Percentiles rank a stretch among this genome's conserved stretches.
These are phyloP conservation scores for Cryphonectria nitschkei DNA, from an alignment of 2,329 filamentous ascomycete species.

Conservation along the genomic window DNA sequence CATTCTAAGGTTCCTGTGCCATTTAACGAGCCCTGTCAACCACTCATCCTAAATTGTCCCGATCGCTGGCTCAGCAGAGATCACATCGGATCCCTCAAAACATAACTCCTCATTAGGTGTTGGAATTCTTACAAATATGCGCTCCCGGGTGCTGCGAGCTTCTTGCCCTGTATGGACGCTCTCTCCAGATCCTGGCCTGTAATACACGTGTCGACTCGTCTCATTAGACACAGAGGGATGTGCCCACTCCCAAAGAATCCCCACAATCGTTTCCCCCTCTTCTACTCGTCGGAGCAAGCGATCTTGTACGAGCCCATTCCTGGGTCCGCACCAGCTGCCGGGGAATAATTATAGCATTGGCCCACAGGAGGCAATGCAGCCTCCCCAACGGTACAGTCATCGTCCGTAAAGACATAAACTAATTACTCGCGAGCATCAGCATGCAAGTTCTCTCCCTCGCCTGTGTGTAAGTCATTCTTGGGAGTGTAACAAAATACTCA, in stretches of 20 bases:
- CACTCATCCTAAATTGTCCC: not conserved
- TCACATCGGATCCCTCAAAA: not conserved
- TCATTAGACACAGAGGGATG: not conserved
- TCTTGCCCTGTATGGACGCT: not conserved
- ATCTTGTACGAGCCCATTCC: slow-evolving; percentile 15
- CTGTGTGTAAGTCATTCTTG: too few relatives aligned
- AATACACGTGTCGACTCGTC: not conserved
- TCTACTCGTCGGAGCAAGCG: slow-evolving; percentile 6
- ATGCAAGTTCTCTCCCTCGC: not conserved
- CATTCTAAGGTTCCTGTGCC: too few relatives aligned
- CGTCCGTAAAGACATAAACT: slow-evolving; percentile 11
- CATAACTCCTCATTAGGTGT: not conserved
- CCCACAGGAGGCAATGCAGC: slow-evolving; percentile 2
- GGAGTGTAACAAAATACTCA: not conserved
- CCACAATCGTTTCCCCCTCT: not conserved
- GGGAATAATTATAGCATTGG: slow-evolving; percentile 5
- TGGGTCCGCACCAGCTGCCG: not conserved
- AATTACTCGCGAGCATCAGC: not conserved
- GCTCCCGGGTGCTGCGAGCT: not conserved
- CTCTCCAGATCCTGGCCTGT: not conserved
- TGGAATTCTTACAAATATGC: not conserved
- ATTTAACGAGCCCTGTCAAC: not conserved
- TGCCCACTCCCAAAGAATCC: too few relatives aligned
- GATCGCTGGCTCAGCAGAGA: not conserved
- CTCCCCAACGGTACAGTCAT: slow-evolving; percentile 4